Conservation (phyloP, 352 stramenopile species). For the Globisporangium apiculatum region DNA sequence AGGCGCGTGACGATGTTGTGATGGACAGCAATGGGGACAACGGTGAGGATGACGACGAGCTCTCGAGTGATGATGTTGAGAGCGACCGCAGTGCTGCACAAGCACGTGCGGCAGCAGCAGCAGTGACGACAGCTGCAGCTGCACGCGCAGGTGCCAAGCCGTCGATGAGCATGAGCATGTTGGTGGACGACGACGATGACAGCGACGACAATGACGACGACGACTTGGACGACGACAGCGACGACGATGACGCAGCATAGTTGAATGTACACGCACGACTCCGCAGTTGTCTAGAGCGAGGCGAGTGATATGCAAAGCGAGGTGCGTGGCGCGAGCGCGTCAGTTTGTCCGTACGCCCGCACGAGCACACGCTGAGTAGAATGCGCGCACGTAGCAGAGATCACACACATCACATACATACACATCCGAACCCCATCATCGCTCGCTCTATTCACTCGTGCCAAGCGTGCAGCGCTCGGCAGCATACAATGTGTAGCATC, state of each 20-base stretch:
- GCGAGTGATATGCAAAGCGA: background rate
- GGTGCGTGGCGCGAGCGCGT: no score
- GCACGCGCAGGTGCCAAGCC: background rate
- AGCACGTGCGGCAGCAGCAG: background rate
- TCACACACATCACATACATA: no score
- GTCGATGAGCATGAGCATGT: conserved; percentile 12
- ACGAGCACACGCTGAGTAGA: no score
- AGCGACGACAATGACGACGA: conserved; percentile 13
- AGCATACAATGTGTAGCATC: no score
- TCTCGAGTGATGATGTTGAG: conserved; percentile 8
- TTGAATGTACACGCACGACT: no score
- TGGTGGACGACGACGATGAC: conserved; percentile 19
- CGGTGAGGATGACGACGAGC: conserved; percentile 15
- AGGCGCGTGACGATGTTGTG: conserved; percentile 18
- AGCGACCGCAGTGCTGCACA: conserved; percentile 1
- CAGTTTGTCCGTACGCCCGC: no score
- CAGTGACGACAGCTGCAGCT: background rate
- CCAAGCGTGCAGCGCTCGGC: no score
- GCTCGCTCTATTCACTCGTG: no score
- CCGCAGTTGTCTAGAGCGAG: no score
- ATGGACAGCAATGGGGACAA: conserved; percentile 31
- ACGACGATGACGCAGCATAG: background rate
- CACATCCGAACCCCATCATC: no score
- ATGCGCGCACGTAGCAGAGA: no score
- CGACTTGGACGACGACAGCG: conserved; percentile 9